Evolutionary conservation across 768 basidiomycete species (phyloP).

Genomic region (Termitomyces titanicus): DNA sequence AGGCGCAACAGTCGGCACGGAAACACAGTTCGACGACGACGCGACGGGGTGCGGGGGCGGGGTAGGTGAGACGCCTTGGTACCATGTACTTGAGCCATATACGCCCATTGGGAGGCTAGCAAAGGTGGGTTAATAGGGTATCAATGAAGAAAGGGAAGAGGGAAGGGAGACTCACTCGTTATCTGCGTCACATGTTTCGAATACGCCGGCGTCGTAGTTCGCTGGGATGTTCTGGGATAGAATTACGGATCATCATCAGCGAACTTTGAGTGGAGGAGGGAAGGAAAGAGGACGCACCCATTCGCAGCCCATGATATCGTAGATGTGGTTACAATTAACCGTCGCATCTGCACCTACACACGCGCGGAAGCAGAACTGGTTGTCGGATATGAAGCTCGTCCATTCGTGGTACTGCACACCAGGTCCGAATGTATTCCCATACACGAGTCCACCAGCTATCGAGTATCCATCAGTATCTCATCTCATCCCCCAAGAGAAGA

Average conservation of each 20-base stretch:
- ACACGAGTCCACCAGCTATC: constrained; percentile 71
- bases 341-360: constrained; percentile 60
- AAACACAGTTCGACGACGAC: constrained; percentile 60
- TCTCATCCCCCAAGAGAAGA: too few species aligned
- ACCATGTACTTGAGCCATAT: constrained; percentile 67
- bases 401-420: constrained; percentile 68
- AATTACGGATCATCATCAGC: constrained; percentile 3
- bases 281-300: constrained; percentile 32
- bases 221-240: constrained; percentile 77
- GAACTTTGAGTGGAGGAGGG: background rate
- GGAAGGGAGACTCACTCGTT: constrained; percentile 33
- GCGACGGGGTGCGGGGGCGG: constrained; percentile 49
- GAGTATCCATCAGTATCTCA: background rate
- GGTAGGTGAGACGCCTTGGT: constrained; percentile 43
- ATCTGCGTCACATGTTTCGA: constrained; percentile 65
- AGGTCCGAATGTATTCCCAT: constrained; percentile 55
- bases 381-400: constrained; percentile 78
- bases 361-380: constrained; percentile 66
- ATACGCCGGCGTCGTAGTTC: constrained; percentile 54
- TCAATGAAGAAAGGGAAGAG: background rate
- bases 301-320: constrained; percentile 62
- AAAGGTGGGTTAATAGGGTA: background rate
- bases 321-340: constrained; percentile 72
- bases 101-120: constrained; percentile 59
- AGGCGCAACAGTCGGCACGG: constrained; percentile 31